Evolutionary conservation across 495 filamentous ascomycete species (phyloP), one percentile per base, ranked within the genome.

Genomic region (Xylaria venustula): DNA sequence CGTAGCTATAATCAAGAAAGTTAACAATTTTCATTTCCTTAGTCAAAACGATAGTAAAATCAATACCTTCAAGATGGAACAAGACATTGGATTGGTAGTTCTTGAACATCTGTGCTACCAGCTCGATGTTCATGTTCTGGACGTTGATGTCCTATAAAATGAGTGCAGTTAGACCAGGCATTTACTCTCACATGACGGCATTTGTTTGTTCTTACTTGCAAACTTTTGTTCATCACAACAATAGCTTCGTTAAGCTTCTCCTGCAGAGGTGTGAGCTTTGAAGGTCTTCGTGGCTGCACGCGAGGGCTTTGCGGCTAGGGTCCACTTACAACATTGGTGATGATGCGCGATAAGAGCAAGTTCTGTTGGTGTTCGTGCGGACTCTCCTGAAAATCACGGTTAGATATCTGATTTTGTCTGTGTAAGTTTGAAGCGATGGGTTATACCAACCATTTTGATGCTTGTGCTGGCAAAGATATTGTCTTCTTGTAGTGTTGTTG

Each of bases 21-120:
- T 36, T 51, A n/a, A 44, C n/a, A 20, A 30, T 7, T 2, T 2
- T 59, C 30, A 3, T 30, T 8, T 1, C 1, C 28, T 17, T 1
- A 17, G 12, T 3, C 3, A 1, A 25, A 11, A 11, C 17, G 36
- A 46, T 46, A 25, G 14, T 42, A 19, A 52, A 23, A 23, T 9
- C 12, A 57, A 75, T 81, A 95, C 94, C 94, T 86, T 98, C 95
- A 26, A 98, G 80, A 69, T 98, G 94, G 71, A 98, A 98, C 1
- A 97, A 80, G 14, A 98, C 94, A 68, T 97, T 98, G 3, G 91
- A 96, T 73, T 96, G 92, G 72, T 98, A 98, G 76, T 98, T 98
- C 82, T 97, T 97, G 80, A 98, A 98, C 94, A 98, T 98, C 74
- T 98, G 94, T 7, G 94, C 92, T 3, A 98, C 94, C 8, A 98